phyloP scores from a whole-genome alignment of 176 grass and related monocot genomes.

The Carex littledalei region DNA sequence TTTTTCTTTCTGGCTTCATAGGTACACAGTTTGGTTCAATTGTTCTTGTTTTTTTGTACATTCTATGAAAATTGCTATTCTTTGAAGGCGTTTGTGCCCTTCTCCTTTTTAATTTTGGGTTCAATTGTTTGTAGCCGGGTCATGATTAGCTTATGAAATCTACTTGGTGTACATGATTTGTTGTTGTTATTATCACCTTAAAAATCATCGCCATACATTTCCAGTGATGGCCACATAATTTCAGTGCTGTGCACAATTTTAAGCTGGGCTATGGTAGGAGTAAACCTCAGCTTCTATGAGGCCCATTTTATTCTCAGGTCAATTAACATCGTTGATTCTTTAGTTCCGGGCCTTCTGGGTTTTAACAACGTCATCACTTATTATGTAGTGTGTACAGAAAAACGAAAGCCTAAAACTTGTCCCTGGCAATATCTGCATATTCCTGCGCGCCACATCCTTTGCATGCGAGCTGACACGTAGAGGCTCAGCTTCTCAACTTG shows the following conservation, averaged over 20 bases:
- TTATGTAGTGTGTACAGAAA: not conserved
- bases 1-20: slow-evolving; percentile 38
- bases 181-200: not conserved
- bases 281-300: not conserved
- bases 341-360: not conserved
- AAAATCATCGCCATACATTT: too few relatives aligned
- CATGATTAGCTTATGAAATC: not conserved
- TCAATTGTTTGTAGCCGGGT: not conserved
- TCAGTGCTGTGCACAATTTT: not conserved
- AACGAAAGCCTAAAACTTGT: not conserved
- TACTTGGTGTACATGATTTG: not conserved
- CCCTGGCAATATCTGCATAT: not conserved
- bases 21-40: slow-evolving; percentile 42
- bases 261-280: too few relatives aligned
- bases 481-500: not conserved
- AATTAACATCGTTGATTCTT: not conserved
- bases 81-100: not conserved
- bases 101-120: not conserved
- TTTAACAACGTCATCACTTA: not conserved
- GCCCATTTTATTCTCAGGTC: not conserved
- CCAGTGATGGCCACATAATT: not conserved
- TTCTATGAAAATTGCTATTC: slow-evolving; percentile 16
- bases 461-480: slow-evolving; percentile 51
- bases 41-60: slow-evolving; percentile 30
- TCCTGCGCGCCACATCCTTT: slow-evolving; percentile 21